Conservation (phyloP, 495 filamentous ascomycete species). For the Hypomontagnella submonticulosa region DNA sequence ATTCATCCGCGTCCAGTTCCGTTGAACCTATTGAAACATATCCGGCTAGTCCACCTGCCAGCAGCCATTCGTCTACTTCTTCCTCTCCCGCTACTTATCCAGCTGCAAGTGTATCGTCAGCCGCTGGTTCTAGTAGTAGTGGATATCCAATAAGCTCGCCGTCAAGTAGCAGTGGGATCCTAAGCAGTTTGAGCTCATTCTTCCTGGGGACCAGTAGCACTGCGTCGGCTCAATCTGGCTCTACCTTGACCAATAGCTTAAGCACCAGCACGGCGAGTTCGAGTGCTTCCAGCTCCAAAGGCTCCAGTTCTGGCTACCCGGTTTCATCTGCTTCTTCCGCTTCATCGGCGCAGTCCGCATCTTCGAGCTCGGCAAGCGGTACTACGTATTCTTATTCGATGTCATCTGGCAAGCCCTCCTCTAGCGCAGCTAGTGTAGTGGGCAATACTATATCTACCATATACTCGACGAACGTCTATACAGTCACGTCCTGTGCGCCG, state of each 20-base stretch:
- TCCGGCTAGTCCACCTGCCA: slow-evolving; percentile 11
- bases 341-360: slow-evolving; percentile 2
- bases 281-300: slow-evolving; percentile 17
- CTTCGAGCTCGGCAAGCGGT: slow-evolving; percentile 22
- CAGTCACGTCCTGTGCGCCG: slow-evolving; percentile 66
- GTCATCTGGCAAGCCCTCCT: slow-evolving; percentile 20
- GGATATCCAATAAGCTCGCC: slow-evolving; percentile 33
- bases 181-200: slow-evolving; percentile 44
- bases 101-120: slow-evolving; percentile 12
- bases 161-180: slow-evolving; percentile 36
- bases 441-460: slow-evolving; percentile 64
- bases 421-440: slow-evolving; percentile 5
- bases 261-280: slow-evolving; percentile 6
- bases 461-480: slow-evolving; percentile 65
- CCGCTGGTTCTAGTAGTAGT: slow-evolving; percentile 5
- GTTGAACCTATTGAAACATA: not conserved
- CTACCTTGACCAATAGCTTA: slow-evolving; percentile 6
- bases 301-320: slow-evolving; percentile 17
- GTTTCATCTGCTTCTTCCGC: slow-evolving; percentile 20
- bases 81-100: slow-evolving; percentile 20
- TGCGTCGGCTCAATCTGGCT: slow-evolving; percentile 15
- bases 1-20: slow-evolving; percentile 3
- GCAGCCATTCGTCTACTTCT: slow-evolving; percentile 11
- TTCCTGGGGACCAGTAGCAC: slow-evolving; percentile 40
- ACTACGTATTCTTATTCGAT: slow-evolving; percentile 16